Base-by-base conservation (phyloP, 2,329 filamentous ascomycete genomes). In the Aureobasidium lini region DNA sequence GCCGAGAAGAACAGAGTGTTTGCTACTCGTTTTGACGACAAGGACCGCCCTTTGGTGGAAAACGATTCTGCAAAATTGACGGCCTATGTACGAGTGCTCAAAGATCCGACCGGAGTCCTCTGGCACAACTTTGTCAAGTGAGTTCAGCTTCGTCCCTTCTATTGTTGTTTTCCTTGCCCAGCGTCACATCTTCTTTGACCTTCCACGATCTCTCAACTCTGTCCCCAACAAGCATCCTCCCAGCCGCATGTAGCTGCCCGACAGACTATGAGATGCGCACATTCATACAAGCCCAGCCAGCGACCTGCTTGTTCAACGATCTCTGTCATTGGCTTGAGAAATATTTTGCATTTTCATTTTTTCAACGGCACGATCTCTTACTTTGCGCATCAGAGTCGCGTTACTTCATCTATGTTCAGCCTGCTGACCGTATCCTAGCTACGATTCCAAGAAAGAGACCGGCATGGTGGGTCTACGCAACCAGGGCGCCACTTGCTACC, bases 371-470 rank as follows among this genome's bases (percentile, higher is more conserved):
- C 52, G 52, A 56, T 54, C 40, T 44, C 6, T 9, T n/a, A 13
- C n/a, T 31, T 13, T 11, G 3, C 18, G 18, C 6, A 28, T 52
- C 16, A 16, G 1, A 23, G 23, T 23, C 2, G 23, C 23, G 23
- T 23, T 23, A 23, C 23, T 23, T 23, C 23, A 23, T 23, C 23
- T 23, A 23, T 23, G 23, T 23, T 16, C 37, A 53, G 7, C 8
- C 28, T 2, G 39, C 52, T 56, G 13, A 56, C 52, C 3, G 29
- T 40, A 31, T 3, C 15, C 15, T 15, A 57, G 54, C 75, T 99
- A 99, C 72, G 92, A 99, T 71, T 97, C 94, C n/a, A 99, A 97
- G 77, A 95, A 94, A 72, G 92, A 96, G 75, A 99, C 94, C 0
- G 94, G 94, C 60, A 97, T 92, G 77, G 94, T 99, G 43, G 94